These are phyloP conservation scores for Dioscorea alata DNA, from an alignment of 106 monocot species.

Conservation along the genomic window DNA sequence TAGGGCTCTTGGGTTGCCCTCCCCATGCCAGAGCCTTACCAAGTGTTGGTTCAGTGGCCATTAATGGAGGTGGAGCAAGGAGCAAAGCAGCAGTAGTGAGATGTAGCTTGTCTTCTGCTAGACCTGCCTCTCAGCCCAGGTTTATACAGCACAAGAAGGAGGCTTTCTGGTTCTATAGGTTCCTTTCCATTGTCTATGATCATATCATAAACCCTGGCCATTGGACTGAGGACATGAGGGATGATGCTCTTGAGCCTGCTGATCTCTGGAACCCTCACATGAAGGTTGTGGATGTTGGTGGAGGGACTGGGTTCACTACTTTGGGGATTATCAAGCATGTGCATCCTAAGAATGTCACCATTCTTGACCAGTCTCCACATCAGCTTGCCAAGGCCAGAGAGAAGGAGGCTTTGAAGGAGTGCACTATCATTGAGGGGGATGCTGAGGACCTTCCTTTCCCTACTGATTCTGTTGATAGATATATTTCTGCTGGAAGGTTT, in stretches of 20 bases:
- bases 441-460: constrained; percentile 93
- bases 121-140: constrained; percentile 71
- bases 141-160: constrained; percentile 99
- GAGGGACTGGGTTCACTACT: constrained; percentile 92
- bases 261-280: constrained; percentile 51
- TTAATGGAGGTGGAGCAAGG: constrained; percentile 4
- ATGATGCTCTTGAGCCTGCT: constrained; percentile 88
- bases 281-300: constrained; percentile 92
- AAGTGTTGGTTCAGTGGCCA: constrained; percentile 6
- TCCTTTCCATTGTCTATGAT: constrained; percentile 91
- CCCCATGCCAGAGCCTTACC: constrained; percentile 23
- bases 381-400: constrained; percentile 82
- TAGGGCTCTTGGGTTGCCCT: constrained; percentile 36
- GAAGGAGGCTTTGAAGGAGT: constrained; percentile 83
- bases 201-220: constrained; percentile 90
- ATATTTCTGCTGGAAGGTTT: constrained; percentile 95
- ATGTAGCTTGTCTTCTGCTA: constrained; percentile 56
- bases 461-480: constrained; percentile 70
- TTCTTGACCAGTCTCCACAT: constrained; percentile 94
- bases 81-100: constrained; percentile 3
- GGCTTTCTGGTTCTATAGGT: constrained; percentile 98
- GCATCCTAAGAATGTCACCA: constrained; percentile 76
- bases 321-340: constrained; percentile 83
- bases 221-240: constrained; percentile 98
- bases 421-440: constrained; percentile 87